Base-by-base conservation (phyloP, 202 grass and related monocot species). In the Carex sylvatica region DNA sequence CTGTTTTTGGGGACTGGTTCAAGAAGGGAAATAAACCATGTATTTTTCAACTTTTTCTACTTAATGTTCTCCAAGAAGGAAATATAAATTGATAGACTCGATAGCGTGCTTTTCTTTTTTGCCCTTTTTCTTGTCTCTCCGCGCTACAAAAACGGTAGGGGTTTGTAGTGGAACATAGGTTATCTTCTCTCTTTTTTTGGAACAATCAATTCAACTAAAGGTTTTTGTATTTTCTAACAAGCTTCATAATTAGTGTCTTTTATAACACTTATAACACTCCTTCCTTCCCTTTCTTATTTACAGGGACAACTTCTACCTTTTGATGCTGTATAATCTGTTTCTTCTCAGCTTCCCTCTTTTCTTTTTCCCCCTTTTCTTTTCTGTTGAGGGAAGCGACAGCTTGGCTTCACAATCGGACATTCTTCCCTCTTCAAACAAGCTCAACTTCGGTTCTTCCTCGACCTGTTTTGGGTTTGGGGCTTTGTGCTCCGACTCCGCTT, bases 401-500 rank as follows among this genome's bases (percentile, higher is more conserved):
- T 71, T 10, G 59, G 46, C 47, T 79, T 85, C 73, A n/a, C 19
- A 40, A 7, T 18, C 47, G 6, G 82, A 84, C 12, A 20, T 66
- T 54, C 54, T 47, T 54, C 56, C 30, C 55, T 44, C 55, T 76
- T 44, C 73, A 26, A 23, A 65, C 24, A 19, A 53, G 3, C 46
- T 26, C 12, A 70, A 73, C 56, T 68, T 77, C 30, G 33, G 44
- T 51, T 53, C 46, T 74, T 74, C 70, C 51, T 74, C 65, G 8
- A 38, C 44, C 36, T 97, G 89, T 81, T 83, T 88, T 30, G 82
- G 82, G 58, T 89, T 97, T 88, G 59, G 84, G 79, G 95, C 90
- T 70, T 78, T 26, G 58, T 95, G 95, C 4, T 82, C 85, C 0
- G 90, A 92, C 65, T 70, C 40, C 38, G 51, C 26, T 23, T 87